These are phyloP conservation scores for Oryza punctata DNA, from an alignment of 176 grass and related monocot species.

Conservation along the genomic window DNA sequence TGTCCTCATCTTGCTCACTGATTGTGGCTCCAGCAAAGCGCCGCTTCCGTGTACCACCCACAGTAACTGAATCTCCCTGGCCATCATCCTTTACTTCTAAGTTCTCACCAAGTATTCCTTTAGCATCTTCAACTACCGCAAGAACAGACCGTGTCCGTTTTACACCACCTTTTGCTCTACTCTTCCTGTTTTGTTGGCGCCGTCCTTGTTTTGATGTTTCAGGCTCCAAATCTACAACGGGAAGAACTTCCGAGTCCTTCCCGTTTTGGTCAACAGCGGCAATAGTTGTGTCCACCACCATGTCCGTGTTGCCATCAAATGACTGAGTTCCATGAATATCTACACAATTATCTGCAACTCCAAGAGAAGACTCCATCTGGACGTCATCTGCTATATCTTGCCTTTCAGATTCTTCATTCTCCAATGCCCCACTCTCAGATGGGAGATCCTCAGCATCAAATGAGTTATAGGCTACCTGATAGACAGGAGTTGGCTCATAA, in stretches of 20 bases:
- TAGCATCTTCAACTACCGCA: constrained; percentile 81
- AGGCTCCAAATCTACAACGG: constrained; percentile 43
- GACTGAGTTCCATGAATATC: constrained; percentile 49
- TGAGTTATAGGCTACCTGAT: constrained; percentile 53
- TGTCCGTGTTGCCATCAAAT: constrained; percentile 37
- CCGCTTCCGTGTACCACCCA: constrained; percentile 62
- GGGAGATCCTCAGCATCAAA: constrained; percentile 46
- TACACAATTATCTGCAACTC: constrained; percentile 74
- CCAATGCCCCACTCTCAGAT: constrained; percentile 47
- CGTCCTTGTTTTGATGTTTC: constrained; percentile 61
- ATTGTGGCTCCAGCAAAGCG: constrained; percentile 46
- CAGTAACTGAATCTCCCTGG: constrained; percentile 41
- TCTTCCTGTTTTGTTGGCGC: constrained; percentile 29
- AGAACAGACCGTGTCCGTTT: constrained; percentile 63
- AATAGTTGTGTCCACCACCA: constrained; percentile 42
- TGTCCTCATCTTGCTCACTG: constrained; percentile 67
- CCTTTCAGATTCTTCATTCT: constrained; percentile 51
- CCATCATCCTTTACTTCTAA: constrained; percentile 61
- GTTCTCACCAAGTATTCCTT: constrained; percentile 55
- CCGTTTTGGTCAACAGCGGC: constrained; percentile 56
- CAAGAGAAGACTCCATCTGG: constrained; percentile 68
- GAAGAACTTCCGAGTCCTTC: constrained; percentile 45
- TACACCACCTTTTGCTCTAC: constrained; percentile 51
- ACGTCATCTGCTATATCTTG: constrained; percentile 47
- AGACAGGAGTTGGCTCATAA: constrained; percentile 73